phyloP scores from a whole-genome alignment of 352 stramenopile species.

The Pythium vanterpoolii region DNA sequence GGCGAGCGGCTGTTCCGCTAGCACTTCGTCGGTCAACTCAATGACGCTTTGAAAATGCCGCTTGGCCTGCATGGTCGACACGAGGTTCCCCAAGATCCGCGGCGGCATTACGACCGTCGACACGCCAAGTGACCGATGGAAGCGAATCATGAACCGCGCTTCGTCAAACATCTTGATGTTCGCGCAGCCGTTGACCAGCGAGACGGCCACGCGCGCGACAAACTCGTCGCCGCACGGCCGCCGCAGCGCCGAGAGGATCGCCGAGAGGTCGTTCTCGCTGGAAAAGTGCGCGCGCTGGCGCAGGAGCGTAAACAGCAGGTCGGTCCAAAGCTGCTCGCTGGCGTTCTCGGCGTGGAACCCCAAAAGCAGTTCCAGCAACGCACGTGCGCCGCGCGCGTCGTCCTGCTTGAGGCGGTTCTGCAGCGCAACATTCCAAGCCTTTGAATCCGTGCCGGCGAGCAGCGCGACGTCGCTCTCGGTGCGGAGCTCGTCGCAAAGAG shows the following conservation, averaged over 20 bases:
- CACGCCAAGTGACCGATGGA: conserved; percentile 33
- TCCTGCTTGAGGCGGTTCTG: conserved; percentile 40
- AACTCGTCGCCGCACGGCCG: conserved; percentile 37
- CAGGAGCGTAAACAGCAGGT: conserved; percentile 73
- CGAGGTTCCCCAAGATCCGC: conserved; percentile 47
- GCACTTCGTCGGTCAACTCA: conserved; percentile 34
- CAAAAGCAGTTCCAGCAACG: conserved; percentile 49
- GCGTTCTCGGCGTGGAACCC: conserved; percentile 44
- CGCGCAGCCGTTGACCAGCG: conserved; percentile 62
- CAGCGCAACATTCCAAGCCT: conserved; percentile 60
- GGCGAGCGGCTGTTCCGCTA: conserved; percentile 27
- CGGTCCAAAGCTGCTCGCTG: conserved; percentile 57
- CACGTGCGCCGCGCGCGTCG: conserved; percentile 43
- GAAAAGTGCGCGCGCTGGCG: conserved; percentile 36
- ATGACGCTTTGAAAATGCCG: conserved; percentile 29
- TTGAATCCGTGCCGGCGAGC: conserved; percentile 42
- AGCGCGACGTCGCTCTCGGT: conserved; percentile 40
- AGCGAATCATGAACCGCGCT: conserved; percentile 46
- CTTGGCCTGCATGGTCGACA: conserved; percentile 44
- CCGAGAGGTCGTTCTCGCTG: conserved; percentile 28
- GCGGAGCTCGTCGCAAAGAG: conserved; percentile 33
- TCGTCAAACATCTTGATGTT: conserved; percentile 58
- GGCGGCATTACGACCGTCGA: conserved; percentile 29
- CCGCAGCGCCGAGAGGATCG: conserved; percentile 35
- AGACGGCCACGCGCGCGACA: conserved; percentile 38